Evolutionary conservation across 306 rosid genomes (phyloP), one percentile per base, ranked within the genome.

Genomic region (Geum urbanum): DNA sequence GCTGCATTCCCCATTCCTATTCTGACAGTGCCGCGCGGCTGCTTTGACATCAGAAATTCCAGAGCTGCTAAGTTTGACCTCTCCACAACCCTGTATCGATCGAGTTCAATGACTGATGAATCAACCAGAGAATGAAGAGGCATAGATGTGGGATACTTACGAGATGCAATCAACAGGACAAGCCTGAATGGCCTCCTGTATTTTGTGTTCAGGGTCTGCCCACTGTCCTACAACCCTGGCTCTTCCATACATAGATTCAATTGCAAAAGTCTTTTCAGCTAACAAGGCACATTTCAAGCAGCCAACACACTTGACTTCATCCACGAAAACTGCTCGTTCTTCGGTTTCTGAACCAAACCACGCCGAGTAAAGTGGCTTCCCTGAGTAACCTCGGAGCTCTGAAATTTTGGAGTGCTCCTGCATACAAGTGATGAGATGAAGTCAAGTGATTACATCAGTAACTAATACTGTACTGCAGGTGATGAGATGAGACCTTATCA

Each of bases 131-230:
- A 2, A 32, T 32, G 37, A 2, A 32, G 37, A 32, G 1, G 37
- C 37, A 32, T 32, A 32, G 37, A 32, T 32, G 6, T 20, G 45
- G 27, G 66, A 44, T 24, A 81, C 96, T 88, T 79, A 92, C 98
- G 91, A 90, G 76, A 92, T 92, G 92, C 97, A 92, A 74, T 92
- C 95, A 71, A 92, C 97, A 57, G 98, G 98, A 70, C 98, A 92
- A 49, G 86, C 69, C 69, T 82, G 86, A 6, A 92, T 86, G 13
- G 97, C 98, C 70, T 82, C 90, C 35, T 79, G 86, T 59, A 88
- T 87, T 82, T 84, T 88, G 19, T 72, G 43, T 78, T 86, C 88
- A 49, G 96, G 84, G 53, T 92, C 96, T 70, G 97, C 98, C 98
- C 98, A 90, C 77, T 92, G 97, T 19, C 90, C 87, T 49, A 90